Evolutionary conservation across 345 rosid species (phyloP).

Genomic region (Eucalyptus curtisii): DNA sequence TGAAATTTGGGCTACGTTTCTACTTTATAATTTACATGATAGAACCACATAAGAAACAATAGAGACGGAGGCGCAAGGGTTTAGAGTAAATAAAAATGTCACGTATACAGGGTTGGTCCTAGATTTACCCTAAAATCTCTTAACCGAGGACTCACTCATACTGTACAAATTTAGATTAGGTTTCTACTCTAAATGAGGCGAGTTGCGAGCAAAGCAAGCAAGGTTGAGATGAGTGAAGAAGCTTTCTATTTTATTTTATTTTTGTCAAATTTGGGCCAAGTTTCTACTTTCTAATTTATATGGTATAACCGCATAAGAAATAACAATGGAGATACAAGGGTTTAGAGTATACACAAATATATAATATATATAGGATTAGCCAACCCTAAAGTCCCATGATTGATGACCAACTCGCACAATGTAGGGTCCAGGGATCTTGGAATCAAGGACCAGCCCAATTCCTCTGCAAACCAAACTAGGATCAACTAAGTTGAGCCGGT

Average conservation of each 20-base stretch:
- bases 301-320: not conserved
- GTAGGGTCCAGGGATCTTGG: no score
- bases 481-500: no score
- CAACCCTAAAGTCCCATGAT: no score
- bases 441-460: no score
- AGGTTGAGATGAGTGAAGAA: not conserved
- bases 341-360: not conserved
- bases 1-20: not conserved
- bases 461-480: rapidly evolving
- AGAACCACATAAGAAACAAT: not conserved
- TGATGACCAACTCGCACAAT: rapidly evolving
- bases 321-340: not conserved
- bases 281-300: not conserved
- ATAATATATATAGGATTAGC: no score
- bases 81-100: not conserved
- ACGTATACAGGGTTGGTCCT: no score
- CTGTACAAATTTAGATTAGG: rapidly evolving
- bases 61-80: not conserved
- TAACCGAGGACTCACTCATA: no score
- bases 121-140: no score
- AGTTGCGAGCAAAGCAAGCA: not conserved
- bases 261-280: not conserved
- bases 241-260: no score
- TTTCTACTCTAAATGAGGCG: not conserved
- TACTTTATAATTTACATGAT: no score